Evolutionary conservation across 2,329 filamentous ascomycete species (phyloP).

Genomic region (Fusarium sp.): DNA sequence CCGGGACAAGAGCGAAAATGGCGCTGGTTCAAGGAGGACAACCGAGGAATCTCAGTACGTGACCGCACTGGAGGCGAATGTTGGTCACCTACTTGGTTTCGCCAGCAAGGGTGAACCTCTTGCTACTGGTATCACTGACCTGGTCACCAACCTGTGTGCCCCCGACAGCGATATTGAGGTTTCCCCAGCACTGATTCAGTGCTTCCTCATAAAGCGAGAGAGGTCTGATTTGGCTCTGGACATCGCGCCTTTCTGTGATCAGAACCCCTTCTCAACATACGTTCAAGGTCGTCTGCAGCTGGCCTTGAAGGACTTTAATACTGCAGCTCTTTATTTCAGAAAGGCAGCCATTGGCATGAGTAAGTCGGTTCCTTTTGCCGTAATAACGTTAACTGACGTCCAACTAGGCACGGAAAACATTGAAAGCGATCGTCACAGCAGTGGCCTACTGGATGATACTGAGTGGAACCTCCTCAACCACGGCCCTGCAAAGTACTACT

Average conservation of each 20-base stretch:
- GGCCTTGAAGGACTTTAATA: constrained; percentile 76
- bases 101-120: constrained; percentile 64
- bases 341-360: constrained; percentile 85
- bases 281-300: constrained; percentile 85
- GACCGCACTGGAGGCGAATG: constrained; percentile 69
- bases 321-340: constrained; percentile 80
- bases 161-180: constrained; percentile 74
- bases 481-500: constrained; percentile 85
- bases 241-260: constrained; percentile 65
- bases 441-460: constrained; percentile 77
- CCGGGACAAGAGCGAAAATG: constrained; percentile 52
- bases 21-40: constrained; percentile 53
- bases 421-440: constrained; percentile 65
- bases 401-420: constrained; percentile 58
- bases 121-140: constrained; percentile 71
- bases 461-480: constrained; percentile 77
- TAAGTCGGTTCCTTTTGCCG: constrained; percentile 59
- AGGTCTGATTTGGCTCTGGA: constrained; percentile 70
- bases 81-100: constrained; percentile 72
- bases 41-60: constrained; percentile 61
- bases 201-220: constrained; percentile 68
- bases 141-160: constrained; percentile 73
- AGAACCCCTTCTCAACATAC: constrained; percentile 77
- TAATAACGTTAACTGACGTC: constrained; percentile 43
- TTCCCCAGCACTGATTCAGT: constrained; percentile 69